phyloP scores from a whole-genome alignment of 192 early-diverging fungal genomes.

The Podila epigama region DNA sequence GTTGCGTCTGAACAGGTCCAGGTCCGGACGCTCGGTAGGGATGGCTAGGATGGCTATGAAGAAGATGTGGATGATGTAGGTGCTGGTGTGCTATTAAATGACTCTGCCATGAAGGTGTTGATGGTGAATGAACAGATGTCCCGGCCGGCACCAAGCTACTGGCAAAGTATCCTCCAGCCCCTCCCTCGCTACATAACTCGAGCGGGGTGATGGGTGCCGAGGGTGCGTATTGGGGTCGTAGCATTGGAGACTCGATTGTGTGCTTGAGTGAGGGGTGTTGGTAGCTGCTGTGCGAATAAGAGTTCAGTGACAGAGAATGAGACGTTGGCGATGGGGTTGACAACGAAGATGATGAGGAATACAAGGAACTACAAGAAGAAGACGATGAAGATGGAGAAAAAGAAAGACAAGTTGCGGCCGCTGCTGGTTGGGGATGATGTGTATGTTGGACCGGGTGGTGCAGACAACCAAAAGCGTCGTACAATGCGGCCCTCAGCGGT shows the following conservation, averaged over 20 bases:
- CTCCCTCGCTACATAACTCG: slow-evolving; percentile 19
- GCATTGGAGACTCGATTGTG: slow-evolving; percentile 32
- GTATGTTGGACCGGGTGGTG: slow-evolving; percentile 37
- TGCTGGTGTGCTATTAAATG: slow-evolving; percentile 4
- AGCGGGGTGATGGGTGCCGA: slow-evolving; percentile 38
- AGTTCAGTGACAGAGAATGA: too few species aligned
- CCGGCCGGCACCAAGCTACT: too few species aligned
- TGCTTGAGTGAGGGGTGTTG: too few species aligned
- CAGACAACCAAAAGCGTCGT: slow-evolving; percentile 41
- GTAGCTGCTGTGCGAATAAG: too few species aligned
- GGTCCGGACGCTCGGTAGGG: neutral
- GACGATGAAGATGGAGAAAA: neutral
- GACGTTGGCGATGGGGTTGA: neutral
- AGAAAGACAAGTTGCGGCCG: too few species aligned
- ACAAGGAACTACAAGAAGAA: too few species aligned
- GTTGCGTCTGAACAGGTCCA: neutral
- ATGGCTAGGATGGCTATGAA: neutral
- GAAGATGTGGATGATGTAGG: neutral
- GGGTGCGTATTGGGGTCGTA: slow-evolving; percentile 31
- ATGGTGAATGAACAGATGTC: neutral
- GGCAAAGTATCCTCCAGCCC: slow-evolving; percentile 12
- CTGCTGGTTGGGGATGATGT: slow-evolving; percentile 2
- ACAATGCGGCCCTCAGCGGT: slow-evolving; percentile 19
- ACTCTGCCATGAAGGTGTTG: neutral
- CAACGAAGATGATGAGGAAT: too few species aligned